phyloP scores from a whole-genome alignment of 345 rosid genomes.

The Arabis hirsuta region DNA sequence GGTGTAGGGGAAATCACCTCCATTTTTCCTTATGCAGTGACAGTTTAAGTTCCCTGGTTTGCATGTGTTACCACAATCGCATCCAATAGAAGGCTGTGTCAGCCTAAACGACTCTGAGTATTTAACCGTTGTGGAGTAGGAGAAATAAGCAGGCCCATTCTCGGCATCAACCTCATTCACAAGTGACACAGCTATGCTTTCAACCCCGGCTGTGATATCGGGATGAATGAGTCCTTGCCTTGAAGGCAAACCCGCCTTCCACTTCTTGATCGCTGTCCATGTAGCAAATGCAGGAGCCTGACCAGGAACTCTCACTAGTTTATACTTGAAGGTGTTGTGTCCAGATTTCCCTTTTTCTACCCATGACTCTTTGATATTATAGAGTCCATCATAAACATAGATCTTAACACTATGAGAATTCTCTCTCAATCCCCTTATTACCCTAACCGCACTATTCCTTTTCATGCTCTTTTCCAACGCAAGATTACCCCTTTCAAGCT shows the following conservation, averaged over 20 bases:
- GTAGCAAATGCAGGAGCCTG: conserved; percentile 60
- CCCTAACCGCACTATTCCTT: conserved; percentile 64
- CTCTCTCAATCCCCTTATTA: conserved; percentile 70
- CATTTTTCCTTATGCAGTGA: conserved; percentile 72
- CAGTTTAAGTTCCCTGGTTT: conserved; percentile 69
- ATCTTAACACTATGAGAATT: conserved; percentile 47
- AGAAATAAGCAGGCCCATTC: conserved; percentile 79
- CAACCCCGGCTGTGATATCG: conserved; percentile 79
- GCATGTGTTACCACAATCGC: conserved; percentile 63
- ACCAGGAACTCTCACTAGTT: conserved; percentile 64
- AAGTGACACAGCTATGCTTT: conserved; percentile 66
- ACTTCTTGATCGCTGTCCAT: conserved; percentile 65
- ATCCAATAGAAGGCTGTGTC: conserved; percentile 55
- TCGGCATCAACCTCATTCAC: conserved; percentile 86
- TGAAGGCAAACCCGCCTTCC: conserved; percentile 54
- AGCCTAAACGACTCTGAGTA: conserved; percentile 61
- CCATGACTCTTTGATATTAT: conserved; percentile 69
- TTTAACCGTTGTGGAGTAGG: conserved; percentile 60
- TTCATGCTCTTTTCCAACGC: conserved; percentile 88
- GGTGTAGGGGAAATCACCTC: conserved; percentile 66
- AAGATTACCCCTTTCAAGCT: conserved; percentile 91
- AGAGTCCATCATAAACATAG: conserved; percentile 75
- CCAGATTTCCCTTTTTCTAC: conserved; percentile 76
- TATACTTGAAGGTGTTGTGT: conserved; percentile 73
- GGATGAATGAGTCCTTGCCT: conserved; percentile 72